Conservation (phyloP, 2,329 filamentous ascomycete species). For the Ambrosiella xylebori region DNA sequence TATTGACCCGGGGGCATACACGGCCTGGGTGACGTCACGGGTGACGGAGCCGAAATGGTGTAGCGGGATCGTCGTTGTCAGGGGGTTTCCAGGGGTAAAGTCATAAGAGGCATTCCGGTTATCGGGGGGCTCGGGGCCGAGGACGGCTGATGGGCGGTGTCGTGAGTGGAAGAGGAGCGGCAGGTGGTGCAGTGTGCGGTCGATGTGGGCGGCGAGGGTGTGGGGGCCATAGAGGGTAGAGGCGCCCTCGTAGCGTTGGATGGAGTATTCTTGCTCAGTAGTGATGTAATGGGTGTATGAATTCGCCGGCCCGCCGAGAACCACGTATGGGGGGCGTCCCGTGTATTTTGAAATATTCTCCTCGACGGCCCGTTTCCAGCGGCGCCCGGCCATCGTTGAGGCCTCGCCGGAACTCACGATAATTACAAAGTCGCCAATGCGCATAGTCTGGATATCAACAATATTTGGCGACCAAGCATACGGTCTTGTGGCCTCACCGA, state of each 20-base stretch:
- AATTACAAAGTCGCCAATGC: slow-evolving; percentile 70
- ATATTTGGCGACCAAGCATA: slow-evolving; percentile 86
- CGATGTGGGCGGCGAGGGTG: slow-evolving; percentile 74
- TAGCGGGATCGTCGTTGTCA: slow-evolving; percentile 57
- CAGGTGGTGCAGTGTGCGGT: slow-evolving; percentile 51
- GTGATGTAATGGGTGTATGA: slow-evolving; percentile 49
- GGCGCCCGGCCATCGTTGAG: slow-evolving; percentile 78
- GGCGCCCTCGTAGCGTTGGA: slow-evolving; percentile 90
- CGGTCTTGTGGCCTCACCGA: slow-evolving; percentile 60
- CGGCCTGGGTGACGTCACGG: slow-evolving; percentile 28
- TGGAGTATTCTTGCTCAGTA: slow-evolving; percentile 46
- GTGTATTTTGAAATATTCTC: slow-evolving; percentile 25
- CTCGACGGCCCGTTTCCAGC: slow-evolving; percentile 61
- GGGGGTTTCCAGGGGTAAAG: slow-evolving; percentile 56
- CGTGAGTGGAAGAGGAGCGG: slow-evolving; percentile 24
- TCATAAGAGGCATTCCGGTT: slow-evolving; percentile 58
- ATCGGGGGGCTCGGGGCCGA: slow-evolving; percentile 54
- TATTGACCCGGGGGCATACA: slow-evolving; percentile 42
- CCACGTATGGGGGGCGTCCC: slow-evolving; percentile 25
- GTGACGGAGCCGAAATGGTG: slow-evolving; percentile 54
- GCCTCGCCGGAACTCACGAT: slow-evolving; percentile 76
- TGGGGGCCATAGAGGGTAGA: slow-evolving; percentile 75
- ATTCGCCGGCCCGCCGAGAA: slow-evolving; percentile 47
- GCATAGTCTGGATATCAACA: slow-evolving; percentile 71
- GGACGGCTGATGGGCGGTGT: slow-evolving; percentile 18